These are phyloP conservation scores for Penicillium fuscoglaucum DNA, from an alignment of 2,329 filamentous ascomycete genomes.

Conservation along the genomic window DNA sequence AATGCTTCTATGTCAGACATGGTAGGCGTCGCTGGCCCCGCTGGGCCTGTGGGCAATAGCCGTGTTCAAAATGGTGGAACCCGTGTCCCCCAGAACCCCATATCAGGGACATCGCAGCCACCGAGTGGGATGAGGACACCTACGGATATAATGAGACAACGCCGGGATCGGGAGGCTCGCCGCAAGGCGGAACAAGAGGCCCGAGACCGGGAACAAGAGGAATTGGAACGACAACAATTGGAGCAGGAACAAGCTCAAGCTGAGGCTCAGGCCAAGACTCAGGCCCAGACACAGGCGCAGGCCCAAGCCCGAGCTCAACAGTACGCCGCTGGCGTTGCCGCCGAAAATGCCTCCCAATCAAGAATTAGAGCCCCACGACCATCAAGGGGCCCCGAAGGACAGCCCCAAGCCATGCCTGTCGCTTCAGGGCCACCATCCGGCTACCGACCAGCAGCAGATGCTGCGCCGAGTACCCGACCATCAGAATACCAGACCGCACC, in stretches of 20 bases:
- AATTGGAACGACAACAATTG: conserved; percentile 50
- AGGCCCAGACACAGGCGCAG: conserved; percentile 27
- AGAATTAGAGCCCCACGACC: conserved; percentile 19
- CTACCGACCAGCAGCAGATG: conserved; percentile 17
- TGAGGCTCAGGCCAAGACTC: conserved; percentile 29
- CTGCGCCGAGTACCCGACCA: conserved; percentile 16
- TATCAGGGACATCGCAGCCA: conserved; percentile 53
- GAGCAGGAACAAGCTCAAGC: conserved; percentile 37
- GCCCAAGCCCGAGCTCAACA: conserved; percentile 31
- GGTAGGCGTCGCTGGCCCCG: conserved; percentile 56
- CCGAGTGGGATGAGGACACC: conserved; percentile 73
- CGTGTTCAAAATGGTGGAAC: conserved; percentile 59
- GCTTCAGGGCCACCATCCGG: conserved; percentile 9
- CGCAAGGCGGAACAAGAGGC: conserved; percentile 68
- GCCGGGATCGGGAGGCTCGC: conserved; percentile 72
- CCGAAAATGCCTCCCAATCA: conserved; percentile 34
- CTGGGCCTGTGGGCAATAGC: conserved; percentile 51
- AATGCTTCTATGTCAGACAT: conserved; percentile 91
- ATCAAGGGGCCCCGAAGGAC: conserved; percentile 17
- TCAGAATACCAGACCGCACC: conserved; percentile 20
- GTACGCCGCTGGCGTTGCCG: conserved; percentile 49
- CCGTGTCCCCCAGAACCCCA: conserved; percentile 53
- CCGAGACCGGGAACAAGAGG: conserved; percentile 54
- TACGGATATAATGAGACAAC: conserved; percentile 86
- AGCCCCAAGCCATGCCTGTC: conserved; percentile 10